Evolutionary conservation across 1,284 basidiomycete genomes (phyloP), one percentile per base, ranked within the genome.

Genomic region (Ceratobasidium sp.): DNA sequence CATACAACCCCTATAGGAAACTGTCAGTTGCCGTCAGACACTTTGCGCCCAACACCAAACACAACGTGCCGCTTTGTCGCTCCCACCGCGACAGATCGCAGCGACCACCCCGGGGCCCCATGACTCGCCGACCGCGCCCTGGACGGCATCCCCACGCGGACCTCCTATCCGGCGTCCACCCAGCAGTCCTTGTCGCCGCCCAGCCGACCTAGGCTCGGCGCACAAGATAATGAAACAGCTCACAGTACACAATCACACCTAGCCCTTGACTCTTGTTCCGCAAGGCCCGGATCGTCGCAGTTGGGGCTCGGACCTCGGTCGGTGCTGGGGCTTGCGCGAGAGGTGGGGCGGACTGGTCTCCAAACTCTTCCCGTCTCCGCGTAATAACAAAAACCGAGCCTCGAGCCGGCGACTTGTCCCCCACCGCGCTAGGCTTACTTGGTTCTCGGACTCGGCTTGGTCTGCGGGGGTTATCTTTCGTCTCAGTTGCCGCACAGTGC

Each of bases 281-380:
- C 65, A 51, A 69, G 65, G 65, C 65, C 65, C 53, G 34, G 39
- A n/a, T 69, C 16, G 65, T 58, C 65, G 65, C 65, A 69, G 65
- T 69, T 69, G 51, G 53, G 51, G 53, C 31, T 61, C 64, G 49
- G 64, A 66, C 29, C 64, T 61, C 46, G 22, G 43, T 65, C 24
- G 49, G 54, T 13, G 19, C 65, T 54, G 29, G 6, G 34, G 51
- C 9, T 49, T n/a, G 64, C 22, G 46, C 48, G 49, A 53, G 49
- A 31, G 64, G 64, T 46, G 11, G 64, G 53, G 19, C 64, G 48
- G 41, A 65, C 41, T 66, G 31, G 34, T 53, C 27, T 34, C 65
- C 29, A 56, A 56, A 69, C 37, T 39, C 41, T 14, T 41, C 65
- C 65, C 65, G 49, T 29, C 65, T 37, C 65, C 22, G 51, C 43